These are phyloP conservation scores for Yamadazyma tumulicola DNA, from an alignment of 805 yeast species.

Conservation along the genomic window DNA sequence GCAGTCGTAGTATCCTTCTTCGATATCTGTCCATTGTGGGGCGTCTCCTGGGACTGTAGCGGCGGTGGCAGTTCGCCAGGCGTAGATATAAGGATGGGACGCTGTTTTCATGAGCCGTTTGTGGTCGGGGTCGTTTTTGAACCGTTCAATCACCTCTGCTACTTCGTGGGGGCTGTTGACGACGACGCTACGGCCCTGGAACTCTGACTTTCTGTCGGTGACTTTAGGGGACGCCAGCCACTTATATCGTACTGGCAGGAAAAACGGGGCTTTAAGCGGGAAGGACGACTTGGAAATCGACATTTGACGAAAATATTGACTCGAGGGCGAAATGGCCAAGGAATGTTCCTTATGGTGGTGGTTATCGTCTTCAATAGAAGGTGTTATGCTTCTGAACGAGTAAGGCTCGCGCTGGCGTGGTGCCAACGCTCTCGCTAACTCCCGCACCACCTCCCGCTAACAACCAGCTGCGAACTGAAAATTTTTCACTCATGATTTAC, in stretches of 20 bases:
- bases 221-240: conserved; percentile 32
- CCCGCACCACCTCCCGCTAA: too few relatives aligned
- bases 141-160: conserved; percentile 34
- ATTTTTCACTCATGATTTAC: conserved; percentile 60
- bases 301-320: too few relatives aligned
- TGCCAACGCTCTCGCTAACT: too few relatives aligned
- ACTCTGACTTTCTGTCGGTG: conserved; percentile 56
- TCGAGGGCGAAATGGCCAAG: too few relatives aligned
- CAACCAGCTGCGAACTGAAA: too few relatives aligned
- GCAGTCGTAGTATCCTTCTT: conserved; percentile 65
- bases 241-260: too few relatives aligned
- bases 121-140: conserved; percentile 34
- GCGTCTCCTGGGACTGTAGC: background rate
- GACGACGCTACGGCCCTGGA: conserved; percentile 57
- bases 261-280: too few relatives aligned
- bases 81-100: conserved; percentile 69
- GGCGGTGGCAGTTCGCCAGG: conserved; percentile 56
- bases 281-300: too few relatives aligned
- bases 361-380: too few relatives aligned
- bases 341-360: too few relatives aligned
- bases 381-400: too few relatives aligned
- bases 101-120: conserved; percentile 51
- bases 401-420: too few relatives aligned
- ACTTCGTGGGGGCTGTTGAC: conserved; percentile 42
- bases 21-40: conserved; percentile 17